Evolutionary conservation across 352 stramenopile genomes (phyloP), one percentile per base, ranked within the genome.

Genomic region (Phytophthora fragariae): DNA sequence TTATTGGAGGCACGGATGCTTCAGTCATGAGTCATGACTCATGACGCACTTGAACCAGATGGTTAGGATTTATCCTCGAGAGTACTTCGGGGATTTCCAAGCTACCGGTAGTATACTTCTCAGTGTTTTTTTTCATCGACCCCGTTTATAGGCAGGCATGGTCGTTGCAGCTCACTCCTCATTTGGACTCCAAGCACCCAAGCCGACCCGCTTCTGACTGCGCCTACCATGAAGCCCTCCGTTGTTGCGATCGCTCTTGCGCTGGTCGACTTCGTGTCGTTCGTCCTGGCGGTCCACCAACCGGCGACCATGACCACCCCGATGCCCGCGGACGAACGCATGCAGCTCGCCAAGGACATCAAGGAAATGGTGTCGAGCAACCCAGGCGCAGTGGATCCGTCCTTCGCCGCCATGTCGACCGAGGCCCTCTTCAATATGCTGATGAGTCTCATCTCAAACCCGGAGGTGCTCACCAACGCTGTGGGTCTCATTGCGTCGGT

Each of bases 301-400:
- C 54, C 53, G 19, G 27, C 46, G 46, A 14, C n/a, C 46, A 19
- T 17, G n/a, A 24, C 7, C 8, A 11, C 46, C 46, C 5, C 46
- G n/a, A 21, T 72, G 1, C 64, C 56, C 5, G 39, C 33, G 11
- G 57, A 21, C 33, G 69, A 72, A 12, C 62, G 55, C 5, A 53
- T 67, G 47, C 10, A 69, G 21, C 63, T 75, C n/a, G 69, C 69
- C 1, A 5, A 72, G 6, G 50, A 14, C 11, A 72, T 74, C 54
- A 59, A 74, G 14, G 29, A 55, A 2, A 65, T 74, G 60, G n/a
- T 66, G 47, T 15, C 37, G 15, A 37, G 14, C 15, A 35, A 47
- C 37, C 21, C 47, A 9, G 17, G 44, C 37, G 15, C 35, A 3
- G 21, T 53, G 46, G 46, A 53, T 29, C 46, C 46, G 46, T n/a